Evolutionary conservation across 768 basidiomycete species (phyloP), one percentile per base, ranked within the genome.

Genomic region (Tephrocybe sp.): DNA sequence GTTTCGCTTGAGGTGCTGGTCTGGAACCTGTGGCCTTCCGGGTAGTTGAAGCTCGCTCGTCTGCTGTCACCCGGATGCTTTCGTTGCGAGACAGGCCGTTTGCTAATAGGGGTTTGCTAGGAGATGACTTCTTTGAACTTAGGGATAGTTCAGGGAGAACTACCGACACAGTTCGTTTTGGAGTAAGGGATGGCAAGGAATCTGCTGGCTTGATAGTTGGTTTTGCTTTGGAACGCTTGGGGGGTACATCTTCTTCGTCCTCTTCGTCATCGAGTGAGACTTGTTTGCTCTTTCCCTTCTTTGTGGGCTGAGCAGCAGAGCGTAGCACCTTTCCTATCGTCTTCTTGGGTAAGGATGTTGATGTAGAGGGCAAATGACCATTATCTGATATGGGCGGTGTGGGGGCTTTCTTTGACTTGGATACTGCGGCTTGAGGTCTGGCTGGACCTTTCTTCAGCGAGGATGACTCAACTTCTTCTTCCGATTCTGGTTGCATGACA

Each of bases 51-150:
- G 56, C 50, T 26, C 55, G 63, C 44, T 65, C 60, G 10, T 60
- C 64, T 33, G 68, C 63, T 11, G 59, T 60, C 3, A 60, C 64
- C 23, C 56, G 63, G 8, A 71, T 51, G 36, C 69, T 71, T 21
- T 67, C 67, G 15, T 58, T 62, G 24, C 57, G 50, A 34, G 50
- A 37, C 21, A 60, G 47, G 11, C 48, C 34, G 7, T 26, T 24
- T 20, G 40, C 45, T 30, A 3, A 23, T 45, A 21, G 32, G n/a
- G 34, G 15, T n/a, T 32, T 38, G 21, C 8, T 28, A 1, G 30
- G 39, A 26, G 58, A 38, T 11, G 53, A 54, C 18, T 48, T 44
- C 24, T 45, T 62, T 8, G 51, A 41, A 38, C 45, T 58, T 15
- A 58, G 38, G 1, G 43, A 54, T 44, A 61, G 25, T 9, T 48